Evolutionary conservation across 2,329 filamentous ascomycete species (phyloP).

Genomic region (Grosmannia clavigera): DNA sequence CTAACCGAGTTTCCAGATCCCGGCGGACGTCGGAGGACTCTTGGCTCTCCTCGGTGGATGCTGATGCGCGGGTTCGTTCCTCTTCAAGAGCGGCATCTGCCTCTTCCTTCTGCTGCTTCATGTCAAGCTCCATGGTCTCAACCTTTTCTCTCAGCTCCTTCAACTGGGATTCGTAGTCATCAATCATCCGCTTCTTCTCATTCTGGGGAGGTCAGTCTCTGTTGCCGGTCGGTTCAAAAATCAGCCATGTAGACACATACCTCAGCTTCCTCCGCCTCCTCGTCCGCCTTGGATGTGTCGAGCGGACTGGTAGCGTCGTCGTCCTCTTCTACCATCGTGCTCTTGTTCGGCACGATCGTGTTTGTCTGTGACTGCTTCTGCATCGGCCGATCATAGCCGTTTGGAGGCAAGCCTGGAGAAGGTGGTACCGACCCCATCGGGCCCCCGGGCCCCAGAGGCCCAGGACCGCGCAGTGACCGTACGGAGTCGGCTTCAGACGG

Average conservation of each 20-base stretch:
- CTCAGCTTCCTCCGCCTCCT: slow-evolving; percentile 25
- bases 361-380: slow-evolving; percentile 90
- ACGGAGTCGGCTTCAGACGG: slow-evolving; percentile 53
- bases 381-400: slow-evolving; percentile 62
- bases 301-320: slow-evolving; percentile 42
- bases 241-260: slow-evolving; percentile 16
- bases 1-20: slow-evolving; percentile 60
- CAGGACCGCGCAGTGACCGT: slow-evolving; percentile 25
- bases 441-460: slow-evolving; percentile 12
- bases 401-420: slow-evolving; percentile 44
- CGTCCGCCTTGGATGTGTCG: slow-evolving; percentile 17
- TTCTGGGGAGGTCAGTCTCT: not conserved
- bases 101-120: slow-evolving; percentile 64
- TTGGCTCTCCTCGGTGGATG: slow-evolving; percentile 50
- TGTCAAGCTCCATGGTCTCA: slow-evolving; percentile 52
- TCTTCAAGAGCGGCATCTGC: slow-evolving; percentile 46
- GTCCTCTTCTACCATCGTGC: slow-evolving; percentile 92
- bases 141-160: slow-evolving; percentile 63
- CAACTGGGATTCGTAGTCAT: slow-evolving; percentile 72
- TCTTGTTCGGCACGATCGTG: slow-evolving; percentile 95
- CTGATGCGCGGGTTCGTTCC: slow-evolving; percentile 40
- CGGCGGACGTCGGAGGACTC: slow-evolving; percentile 56
- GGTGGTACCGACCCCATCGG: slow-evolving; percentile 32
- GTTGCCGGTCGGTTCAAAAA: no score
- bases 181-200: slow-evolving; percentile 37